A percentile compares a stretch with the other conserved stretches of the same genome.
Conservation (phyloP, 2,329 filamentous ascomycete genomes). For the Fusarium beomiforme region DNA sequence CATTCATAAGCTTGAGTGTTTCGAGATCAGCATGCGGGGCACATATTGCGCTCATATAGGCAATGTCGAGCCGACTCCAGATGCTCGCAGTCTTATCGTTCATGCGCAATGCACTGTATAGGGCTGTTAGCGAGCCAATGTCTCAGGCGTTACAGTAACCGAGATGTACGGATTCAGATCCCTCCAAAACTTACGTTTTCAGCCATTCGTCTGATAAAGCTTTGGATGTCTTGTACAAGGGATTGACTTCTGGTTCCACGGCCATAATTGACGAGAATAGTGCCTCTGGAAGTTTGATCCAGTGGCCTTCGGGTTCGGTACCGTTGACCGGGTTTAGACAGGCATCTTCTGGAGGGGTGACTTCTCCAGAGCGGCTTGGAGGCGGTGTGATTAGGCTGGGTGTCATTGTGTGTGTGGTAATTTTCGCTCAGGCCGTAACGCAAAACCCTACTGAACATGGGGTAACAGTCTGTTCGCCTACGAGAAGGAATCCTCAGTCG, state of each 20-base stretch:
- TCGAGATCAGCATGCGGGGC: conserved; percentile 21
- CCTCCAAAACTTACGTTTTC: conserved; percentile 7
- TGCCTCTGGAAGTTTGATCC: conserved; percentile 18
- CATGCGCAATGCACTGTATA: conserved; percentile 13
- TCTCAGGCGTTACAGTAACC: not conserved
- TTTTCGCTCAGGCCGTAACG: not conserved
- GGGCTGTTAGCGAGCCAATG: not conserved
- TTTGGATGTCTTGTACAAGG: conserved; percentile 19
- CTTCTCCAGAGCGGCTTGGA: conserved; percentile 16
- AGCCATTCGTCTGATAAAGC: conserved; percentile 18
- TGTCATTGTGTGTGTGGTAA: not conserved
- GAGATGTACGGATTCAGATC: not conserved
- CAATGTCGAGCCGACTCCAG: conserved; percentile 16
- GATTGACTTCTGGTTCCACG: conserved; percentile 17
- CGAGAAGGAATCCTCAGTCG: too few relatives aligned
- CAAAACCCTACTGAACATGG: not conserved
- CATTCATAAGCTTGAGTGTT: conserved; percentile 24
- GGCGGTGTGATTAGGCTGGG: conserved; percentile 20
- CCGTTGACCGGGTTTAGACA: not conserved
- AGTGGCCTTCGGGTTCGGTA: conserved; percentile 2
- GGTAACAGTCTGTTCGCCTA: not conserved
- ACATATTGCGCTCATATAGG: conserved; percentile 26
- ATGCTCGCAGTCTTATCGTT: conserved; percentile 18
- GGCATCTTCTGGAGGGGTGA: not conserved
- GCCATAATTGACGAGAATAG: conserved; percentile 25